A percentile compares a stretch with the other conserved stretches of the same genome.
These are phyloP conservation scores for Apophysomyces variabilis DNA, from an alignment of 371 early-diverging fungal genomes.

Conservation along the genomic window DNA sequence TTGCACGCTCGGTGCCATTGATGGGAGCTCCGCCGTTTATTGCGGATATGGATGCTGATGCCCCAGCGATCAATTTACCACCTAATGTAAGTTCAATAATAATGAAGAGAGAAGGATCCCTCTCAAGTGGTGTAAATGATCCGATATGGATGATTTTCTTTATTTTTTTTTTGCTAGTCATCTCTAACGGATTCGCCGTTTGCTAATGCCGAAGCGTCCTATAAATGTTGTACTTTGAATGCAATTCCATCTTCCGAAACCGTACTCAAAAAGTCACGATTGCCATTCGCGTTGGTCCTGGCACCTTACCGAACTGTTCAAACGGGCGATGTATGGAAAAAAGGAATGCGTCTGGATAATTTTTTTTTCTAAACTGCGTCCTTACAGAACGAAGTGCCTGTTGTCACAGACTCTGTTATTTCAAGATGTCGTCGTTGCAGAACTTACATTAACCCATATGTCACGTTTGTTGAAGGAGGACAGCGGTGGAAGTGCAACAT, in stretches of 20 bases:
- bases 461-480: slow-evolving; percentile 91
- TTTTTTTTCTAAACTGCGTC: neutral
- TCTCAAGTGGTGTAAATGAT: neutral
- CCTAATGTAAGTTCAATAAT: slow-evolving; percentile 45
- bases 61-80: slow-evolving; percentile 63
- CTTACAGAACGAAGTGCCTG: slow-evolving; percentile 75
- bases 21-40: slow-evolving; percentile 64
- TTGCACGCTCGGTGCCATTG: slow-evolving; percentile 38
- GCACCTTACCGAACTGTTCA: slow-evolving; percentile 79
- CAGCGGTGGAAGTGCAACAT: slow-evolving; percentile 96
- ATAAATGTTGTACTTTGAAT: slow-evolving; percentile 89
- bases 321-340: slow-evolving; percentile 44
- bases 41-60: slow-evolving; percentile 55
- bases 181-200: slow-evolving; percentile 71
- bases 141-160: neutral
- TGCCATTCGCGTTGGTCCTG: slow-evolving; percentile 89
- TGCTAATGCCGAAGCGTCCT: slow-evolving; percentile 74
- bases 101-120: neutral
- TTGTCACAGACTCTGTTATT: slow-evolving; percentile 83
- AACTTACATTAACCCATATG: slow-evolving; percentile 96
- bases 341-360: neutral
- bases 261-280: slow-evolving; percentile 79
- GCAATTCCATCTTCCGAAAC: slow-evolving; percentile 84
- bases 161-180: slow-evolving; percentile 40
- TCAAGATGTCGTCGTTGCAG: slow-evolving; percentile 94